A percentile compares a stretch with the other conserved stretches of the same genome.
These are phyloP conservation scores for Macrocybe gigantea DNA, from an alignment of 768 basidiomycete species.

Conservation along the genomic window DNA sequence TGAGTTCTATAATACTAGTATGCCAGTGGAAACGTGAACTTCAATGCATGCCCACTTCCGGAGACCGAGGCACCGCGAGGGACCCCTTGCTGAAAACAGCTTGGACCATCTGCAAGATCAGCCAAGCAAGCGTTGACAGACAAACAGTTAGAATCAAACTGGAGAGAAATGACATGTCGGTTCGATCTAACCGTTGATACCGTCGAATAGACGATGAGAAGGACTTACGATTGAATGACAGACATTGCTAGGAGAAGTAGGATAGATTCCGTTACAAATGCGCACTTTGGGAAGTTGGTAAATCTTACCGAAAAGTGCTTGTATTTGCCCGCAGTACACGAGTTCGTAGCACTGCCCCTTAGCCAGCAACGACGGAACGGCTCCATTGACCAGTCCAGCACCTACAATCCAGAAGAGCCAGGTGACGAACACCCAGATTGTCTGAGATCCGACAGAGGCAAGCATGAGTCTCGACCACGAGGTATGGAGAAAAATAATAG, in stretches of 20 bases:
- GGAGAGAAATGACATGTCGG: background rate
- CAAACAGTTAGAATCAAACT: background rate
- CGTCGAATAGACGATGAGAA: too few relatives aligned
- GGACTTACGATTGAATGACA: conserved; percentile 1
- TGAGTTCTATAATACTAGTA: too few relatives aligned
- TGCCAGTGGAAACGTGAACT: too few relatives aligned
- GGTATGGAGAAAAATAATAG: conserved; percentile 58
- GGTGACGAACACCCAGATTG: conserved; percentile 51
- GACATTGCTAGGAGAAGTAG: background rate
- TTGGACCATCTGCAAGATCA: background rate
- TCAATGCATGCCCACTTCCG: too few relatives aligned
- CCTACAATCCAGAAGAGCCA: conserved; percentile 60
- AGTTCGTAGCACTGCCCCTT: conserved; percentile 33
- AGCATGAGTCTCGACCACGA: conserved; percentile 46
- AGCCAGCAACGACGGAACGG: conserved; percentile 39
- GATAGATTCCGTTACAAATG: background rate
- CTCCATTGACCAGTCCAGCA: conserved; percentile 43
- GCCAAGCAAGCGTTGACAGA: background rate
- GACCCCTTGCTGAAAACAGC: too few relatives aligned
- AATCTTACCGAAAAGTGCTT: conserved; percentile 44
- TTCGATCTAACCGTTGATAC: background rate
- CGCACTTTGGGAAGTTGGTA: background rate
- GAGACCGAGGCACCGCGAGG: too few relatives aligned
- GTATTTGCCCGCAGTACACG: conserved; percentile 54
- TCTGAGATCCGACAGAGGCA: conserved; percentile 54